Evolutionary conservation across 192 early-diverging fungal genomes (phyloP).

Genomic region (Lunasporangiospora selenospora): DNA sequence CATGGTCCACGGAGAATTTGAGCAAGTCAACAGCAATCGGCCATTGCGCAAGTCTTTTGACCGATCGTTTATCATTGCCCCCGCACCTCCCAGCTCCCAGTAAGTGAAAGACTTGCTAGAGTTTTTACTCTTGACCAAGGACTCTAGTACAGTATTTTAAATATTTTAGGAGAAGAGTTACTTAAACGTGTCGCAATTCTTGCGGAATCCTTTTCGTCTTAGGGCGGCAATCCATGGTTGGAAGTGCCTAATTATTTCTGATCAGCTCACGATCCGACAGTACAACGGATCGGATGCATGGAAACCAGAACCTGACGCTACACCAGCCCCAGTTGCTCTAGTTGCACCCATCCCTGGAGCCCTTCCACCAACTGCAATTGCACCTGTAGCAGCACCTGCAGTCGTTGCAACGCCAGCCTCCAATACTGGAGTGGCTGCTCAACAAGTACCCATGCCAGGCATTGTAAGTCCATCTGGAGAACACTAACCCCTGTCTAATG

Average conservation of each 20-base stretch:
- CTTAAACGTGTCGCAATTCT: neutral
- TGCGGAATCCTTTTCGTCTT: neutral
- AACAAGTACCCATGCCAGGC: slow-evolving; percentile 10
- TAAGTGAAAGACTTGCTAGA: slow-evolving; percentile 6
- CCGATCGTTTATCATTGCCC: slow-evolving; percentile 53
- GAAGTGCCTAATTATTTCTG: slow-evolving; percentile 41
- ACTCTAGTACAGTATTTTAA: neutral
- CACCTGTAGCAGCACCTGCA: neutral
- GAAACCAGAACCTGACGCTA: slow-evolving; percentile 16
- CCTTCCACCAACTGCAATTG: neutral
- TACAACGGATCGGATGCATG: slow-evolving; percentile 35
- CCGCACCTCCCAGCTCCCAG: slow-evolving; percentile 44
- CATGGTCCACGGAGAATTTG: slow-evolving; percentile 33
- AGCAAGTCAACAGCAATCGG: slow-evolving; percentile 1
- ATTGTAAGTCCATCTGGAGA: slow-evolving; percentile 15
- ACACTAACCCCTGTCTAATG: too few species aligned
- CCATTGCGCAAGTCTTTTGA: slow-evolving; percentile 47
- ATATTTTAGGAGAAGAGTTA: neutral
- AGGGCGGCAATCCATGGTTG: slow-evolving; percentile 29
- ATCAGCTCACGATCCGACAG: slow-evolving; percentile 23
- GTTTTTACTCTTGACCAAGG: neutral
- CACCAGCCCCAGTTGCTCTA: neutral
- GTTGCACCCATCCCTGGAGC: neutral
- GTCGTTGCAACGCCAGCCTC: neutral
- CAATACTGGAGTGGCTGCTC: neutral